A percentile compares a stretch with the other conserved stretches of the same genome.
Conservation (phyloP, 192 early-diverging fungal species). For the Podila epigama region DNA sequence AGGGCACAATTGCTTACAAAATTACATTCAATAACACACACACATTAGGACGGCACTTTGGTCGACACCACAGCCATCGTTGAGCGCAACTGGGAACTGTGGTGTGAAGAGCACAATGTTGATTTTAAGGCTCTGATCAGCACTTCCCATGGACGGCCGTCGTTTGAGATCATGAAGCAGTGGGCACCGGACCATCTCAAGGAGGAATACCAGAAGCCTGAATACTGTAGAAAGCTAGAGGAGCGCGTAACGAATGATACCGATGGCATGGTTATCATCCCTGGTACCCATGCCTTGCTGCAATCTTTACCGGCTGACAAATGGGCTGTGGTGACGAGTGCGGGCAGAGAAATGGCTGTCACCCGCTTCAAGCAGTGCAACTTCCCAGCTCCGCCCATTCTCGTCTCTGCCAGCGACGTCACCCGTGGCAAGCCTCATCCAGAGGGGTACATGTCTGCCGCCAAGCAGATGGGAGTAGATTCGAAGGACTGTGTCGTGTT, state of each 20-base stretch:
- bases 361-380: conserved; percentile 48
- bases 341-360: conserved; percentile 51
- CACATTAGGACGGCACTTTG: conserved; percentile 55
- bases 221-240: conserved; percentile 17
- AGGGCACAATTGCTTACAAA: no score
- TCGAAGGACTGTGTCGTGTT: conserved; percentile 57
- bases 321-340: conserved; percentile 56
- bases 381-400: conserved; percentile 27
- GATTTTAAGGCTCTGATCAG: conserved; percentile 40
- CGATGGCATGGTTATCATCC: conserved; percentile 57
- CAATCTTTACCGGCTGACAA: conserved; percentile 15
- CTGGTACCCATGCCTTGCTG: conserved; percentile 49
- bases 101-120: conserved; percentile 50
- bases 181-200: conserved; percentile 46
- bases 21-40: no score
- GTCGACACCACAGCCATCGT: conserved; percentile 61
- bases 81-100: conserved; percentile 53
- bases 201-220: conserved; percentile 17
- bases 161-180: conserved; percentile 54
- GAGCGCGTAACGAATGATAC: conserved; percentile 19
- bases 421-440: conserved; percentile 50
- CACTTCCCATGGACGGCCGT: conserved; percentile 58
- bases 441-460: conserved; percentile 52
- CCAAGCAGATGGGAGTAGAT: conserved; percentile 27
- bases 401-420: conserved; percentile 42